phyloP scores from a whole-genome alignment of 148 eudicot genomes.

The Cornus controversa region DNA sequence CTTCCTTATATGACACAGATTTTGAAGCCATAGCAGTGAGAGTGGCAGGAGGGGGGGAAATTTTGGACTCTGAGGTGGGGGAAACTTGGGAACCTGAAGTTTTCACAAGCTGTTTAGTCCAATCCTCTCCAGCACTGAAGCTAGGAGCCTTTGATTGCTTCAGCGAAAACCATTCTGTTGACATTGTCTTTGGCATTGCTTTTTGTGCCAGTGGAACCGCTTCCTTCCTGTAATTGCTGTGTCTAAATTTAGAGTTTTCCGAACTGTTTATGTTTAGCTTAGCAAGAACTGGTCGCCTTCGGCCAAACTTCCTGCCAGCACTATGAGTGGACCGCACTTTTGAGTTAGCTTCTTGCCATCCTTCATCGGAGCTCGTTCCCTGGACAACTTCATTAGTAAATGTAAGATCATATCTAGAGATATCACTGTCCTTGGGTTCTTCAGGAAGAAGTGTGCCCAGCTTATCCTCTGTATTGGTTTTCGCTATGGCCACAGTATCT shows the following conservation, averaged over 20 bases:
- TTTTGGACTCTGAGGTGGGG: slow-evolving; percentile 28
- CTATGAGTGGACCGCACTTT: slow-evolving; percentile 57
- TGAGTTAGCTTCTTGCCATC: slow-evolving; percentile 96
- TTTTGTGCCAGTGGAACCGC: slow-evolving; percentile 40
- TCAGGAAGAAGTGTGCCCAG: slow-evolving; percentile 22
- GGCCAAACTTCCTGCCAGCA: slow-evolving; percentile 44
- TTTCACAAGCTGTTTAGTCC: no score
- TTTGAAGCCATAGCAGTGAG: slow-evolving; percentile 66
- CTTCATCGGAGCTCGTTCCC: slow-evolving; percentile 70
- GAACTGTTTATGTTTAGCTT: slow-evolving; percentile 59
- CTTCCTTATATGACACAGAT: slow-evolving; percentile 93
- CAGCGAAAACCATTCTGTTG: slow-evolving; percentile 33
- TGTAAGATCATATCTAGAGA: slow-evolving; percentile 28
- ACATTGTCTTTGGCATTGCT: slow-evolving; percentile 27
- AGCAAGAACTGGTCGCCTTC: slow-evolving; percentile 61
- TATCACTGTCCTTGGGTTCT: slow-evolving; percentile 29
- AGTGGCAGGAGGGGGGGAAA: slow-evolving; percentile 29
- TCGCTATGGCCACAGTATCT: slow-evolving; percentile 23
- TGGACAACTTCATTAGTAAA: slow-evolving; percentile 35
- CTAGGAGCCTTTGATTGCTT: slow-evolving; percentile 46
- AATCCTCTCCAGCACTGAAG: slow-evolving; percentile 14
- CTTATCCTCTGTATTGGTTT: slow-evolving; percentile 25
- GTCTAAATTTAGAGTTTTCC: slow-evolving; percentile 34
- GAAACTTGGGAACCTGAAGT: not conserved
- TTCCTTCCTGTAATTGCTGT: slow-evolving; percentile 44